Evolutionary conservation across 2,329 filamentous ascomycete genomes (phyloP).

Genomic region (Fusarium xylarioides): DNA sequence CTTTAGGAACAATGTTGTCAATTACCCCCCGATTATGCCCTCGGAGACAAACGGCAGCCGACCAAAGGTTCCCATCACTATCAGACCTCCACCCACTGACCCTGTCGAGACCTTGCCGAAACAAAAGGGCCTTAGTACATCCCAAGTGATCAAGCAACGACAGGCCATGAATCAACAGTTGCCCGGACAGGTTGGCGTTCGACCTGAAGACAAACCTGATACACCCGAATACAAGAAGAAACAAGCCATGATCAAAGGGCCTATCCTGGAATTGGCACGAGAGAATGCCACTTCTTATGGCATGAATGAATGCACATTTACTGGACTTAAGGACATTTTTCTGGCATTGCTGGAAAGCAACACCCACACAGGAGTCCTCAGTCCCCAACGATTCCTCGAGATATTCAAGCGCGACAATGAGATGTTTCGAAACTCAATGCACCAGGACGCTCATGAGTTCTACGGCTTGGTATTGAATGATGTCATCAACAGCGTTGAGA

Average conservation of each 20-base stretch:
- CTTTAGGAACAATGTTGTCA: slow-evolving; percentile 93
- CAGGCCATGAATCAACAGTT: slow-evolving; percentile 64
- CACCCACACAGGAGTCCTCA: slow-evolving; percentile 87
- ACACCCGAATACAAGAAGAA: slow-evolving; percentile 99
- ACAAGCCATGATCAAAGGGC: slow-evolving; percentile 86
- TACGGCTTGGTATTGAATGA: slow-evolving; percentile 95
- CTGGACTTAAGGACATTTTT: slow-evolving; percentile 95
- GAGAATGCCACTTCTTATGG: slow-evolving; percentile 84
- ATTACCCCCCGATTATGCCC: slow-evolving; percentile 80
- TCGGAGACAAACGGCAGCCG: slow-evolving; percentile 71
- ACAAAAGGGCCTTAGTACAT: slow-evolving; percentile 61
- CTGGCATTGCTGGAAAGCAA: slow-evolving; percentile 84
- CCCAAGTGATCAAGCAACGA: slow-evolving; percentile 66
- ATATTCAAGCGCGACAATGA: slow-evolving; percentile 95
- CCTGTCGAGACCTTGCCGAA: slow-evolving; percentile 51
- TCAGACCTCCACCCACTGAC: slow-evolving; percentile 64
- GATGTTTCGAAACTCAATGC: slow-evolving; percentile 96
- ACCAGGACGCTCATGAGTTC: slow-evolving; percentile 98
- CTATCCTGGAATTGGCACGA: slow-evolving; percentile 83
- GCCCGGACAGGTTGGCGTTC: slow-evolving; percentile 61
- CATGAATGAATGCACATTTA: slow-evolving; percentile 96
- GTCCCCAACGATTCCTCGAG: slow-evolving; percentile 91
- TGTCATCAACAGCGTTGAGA: slow-evolving; percentile 92
- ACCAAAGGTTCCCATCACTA: slow-evolving; percentile 67
- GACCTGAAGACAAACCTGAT: slow-evolving; percentile 92